Base-by-base conservation (phyloP, 2,329 filamentous ascomycete species). In the Hymenoscyphus linearis region DNA sequence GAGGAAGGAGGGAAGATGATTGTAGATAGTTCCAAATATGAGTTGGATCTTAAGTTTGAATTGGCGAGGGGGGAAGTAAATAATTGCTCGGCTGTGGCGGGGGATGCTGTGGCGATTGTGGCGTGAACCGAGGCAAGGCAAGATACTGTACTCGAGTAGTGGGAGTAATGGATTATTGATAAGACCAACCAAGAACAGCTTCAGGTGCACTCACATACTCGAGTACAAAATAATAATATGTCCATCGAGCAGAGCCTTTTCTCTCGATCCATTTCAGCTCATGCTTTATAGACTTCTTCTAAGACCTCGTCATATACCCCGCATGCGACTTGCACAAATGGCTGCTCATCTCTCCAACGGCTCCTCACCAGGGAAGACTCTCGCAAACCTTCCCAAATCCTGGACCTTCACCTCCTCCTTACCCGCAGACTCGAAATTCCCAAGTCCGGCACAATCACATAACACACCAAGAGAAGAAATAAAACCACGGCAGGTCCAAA, bases 391-490 rank as follows among this genome's bases (percentile, higher is more conserved):
- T 16, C 84, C 85, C 44, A 88, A 87, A 71, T 82, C 85, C 60
- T 88, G 85, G 85, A 80, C 74, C 59, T 86, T 86, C 69, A 86
- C 84, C 16, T 80, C 81, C n/a, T 79, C 79, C 7, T 79, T 97
- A 3, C 91, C 93, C 2, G 76, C 91, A 9, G 95, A 99, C 72
- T 75, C 87, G 12, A 76, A 83, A 31, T 96, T 90, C 72, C 87
- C 91, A 16, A 96, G 91, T 0, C 92, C 95, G 0, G 82, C 86
- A 63, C 82, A 83, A 62, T 97, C 93, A 0, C 91, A 98, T 75
- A 83, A 85, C 67, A 91, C 91, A 0, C 88, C 91, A 1, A 86
- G 93, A 69, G 82, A 88, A 60, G 78, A 87, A 37, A 87, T 98
- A 55, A 82, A 84, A 0, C 93, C 95, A 16, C 88, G 93, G 55